These are phyloP conservation scores for Phialemonium atrogriseum DNA, from an alignment of 2,329 filamentous ascomycete species.

Conservation along the genomic window DNA sequence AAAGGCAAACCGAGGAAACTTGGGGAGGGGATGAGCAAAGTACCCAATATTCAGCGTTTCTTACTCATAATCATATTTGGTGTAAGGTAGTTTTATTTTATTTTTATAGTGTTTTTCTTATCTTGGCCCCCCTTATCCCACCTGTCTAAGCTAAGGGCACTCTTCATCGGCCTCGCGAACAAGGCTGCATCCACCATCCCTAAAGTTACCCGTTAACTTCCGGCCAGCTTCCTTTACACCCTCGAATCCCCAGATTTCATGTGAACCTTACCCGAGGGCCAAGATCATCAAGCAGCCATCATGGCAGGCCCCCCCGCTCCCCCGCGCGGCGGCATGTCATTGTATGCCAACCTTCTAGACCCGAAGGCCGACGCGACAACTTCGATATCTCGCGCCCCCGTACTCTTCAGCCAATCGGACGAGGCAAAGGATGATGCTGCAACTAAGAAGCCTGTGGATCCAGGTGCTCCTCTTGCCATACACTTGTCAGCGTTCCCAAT, in stretches of 20 bases:
- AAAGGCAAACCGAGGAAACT: no score
- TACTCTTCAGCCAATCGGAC: slow-evolving; percentile 56
- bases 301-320: slow-evolving; percentile 8
- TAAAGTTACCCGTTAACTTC: no score
- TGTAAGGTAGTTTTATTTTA: no score
- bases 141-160: no score
- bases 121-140: no score
- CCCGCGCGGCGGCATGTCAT: slow-evolving; percentile 47
- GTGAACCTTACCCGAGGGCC: not conserved
- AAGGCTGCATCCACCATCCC: no score
- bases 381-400: slow-evolving; percentile 72
- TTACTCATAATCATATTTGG: no score
- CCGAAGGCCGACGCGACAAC: slow-evolving; percentile 36
- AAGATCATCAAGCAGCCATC: slow-evolving; percentile 7
- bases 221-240: not conserved
- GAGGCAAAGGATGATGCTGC: slow-evolving; percentile 36
- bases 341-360: slow-evolving; percentile 80
- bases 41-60: no score
- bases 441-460: slow-evolving; percentile 52
- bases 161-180: slow-evolving; percentile 8
- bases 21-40: no score
- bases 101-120: no score
- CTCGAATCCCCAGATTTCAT: not conserved
- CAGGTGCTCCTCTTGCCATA: slow-evolving; percentile 19
- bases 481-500: not conserved